Conservation (phyloP, 2,329 filamentous ascomycete species). For the Trichoderma harzianum region DNA sequence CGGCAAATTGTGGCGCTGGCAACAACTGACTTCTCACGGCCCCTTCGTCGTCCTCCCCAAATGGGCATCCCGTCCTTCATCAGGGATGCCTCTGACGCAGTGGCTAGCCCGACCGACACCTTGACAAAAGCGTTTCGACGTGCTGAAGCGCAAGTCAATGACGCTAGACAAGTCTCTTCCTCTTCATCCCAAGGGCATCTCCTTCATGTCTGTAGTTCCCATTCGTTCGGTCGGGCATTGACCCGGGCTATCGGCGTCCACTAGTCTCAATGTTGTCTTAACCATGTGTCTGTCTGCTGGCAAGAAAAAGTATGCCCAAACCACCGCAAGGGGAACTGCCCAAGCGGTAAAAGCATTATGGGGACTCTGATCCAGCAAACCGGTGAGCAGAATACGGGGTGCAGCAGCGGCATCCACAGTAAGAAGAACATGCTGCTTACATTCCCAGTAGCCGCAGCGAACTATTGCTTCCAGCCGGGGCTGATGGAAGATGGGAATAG, state of each 20-base stretch:
- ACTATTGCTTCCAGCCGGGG: slow-evolving; percentile 7
- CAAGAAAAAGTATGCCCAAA: background rate
- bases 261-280: slow-evolving; percentile 2
- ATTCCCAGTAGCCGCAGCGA: background rate
- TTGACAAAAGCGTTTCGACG: background rate
- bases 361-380: background rate
- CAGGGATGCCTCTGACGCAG: background rate
- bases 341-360: background rate
- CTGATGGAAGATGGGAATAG: background rate
- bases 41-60: background rate
- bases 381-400: background rate
- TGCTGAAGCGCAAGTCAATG: background rate
- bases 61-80: background rate
- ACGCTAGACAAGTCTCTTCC: background rate
- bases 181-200: background rate
- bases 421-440: background rate
- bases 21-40: background rate
- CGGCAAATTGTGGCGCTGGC: background rate
- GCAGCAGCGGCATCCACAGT: background rate
- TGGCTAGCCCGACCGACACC: background rate
- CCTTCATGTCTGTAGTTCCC: background rate
- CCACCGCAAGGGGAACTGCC: background rate
- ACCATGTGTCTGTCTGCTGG: background rate
- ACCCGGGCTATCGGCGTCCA: slow-evolving; percentile 4
- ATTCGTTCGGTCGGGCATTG: background rate